Evolutionary conservation across 352 stramenopile genomes (phyloP), one percentile per base, ranked within the genome.

Genomic region (Phytophthora idaei): DNA sequence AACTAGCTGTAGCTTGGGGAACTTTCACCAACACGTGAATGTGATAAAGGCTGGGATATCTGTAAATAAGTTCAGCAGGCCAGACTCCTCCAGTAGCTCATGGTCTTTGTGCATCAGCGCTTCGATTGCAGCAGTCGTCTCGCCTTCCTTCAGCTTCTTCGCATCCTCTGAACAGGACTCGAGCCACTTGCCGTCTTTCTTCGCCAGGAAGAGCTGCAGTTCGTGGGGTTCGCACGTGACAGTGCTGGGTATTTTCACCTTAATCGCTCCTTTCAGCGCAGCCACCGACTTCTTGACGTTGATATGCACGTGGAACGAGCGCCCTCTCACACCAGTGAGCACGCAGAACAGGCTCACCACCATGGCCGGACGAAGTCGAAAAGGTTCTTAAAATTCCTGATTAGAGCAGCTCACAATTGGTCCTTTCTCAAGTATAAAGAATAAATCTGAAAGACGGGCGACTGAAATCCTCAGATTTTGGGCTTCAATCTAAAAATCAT

Each of bases 191-290:
- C 9, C 39, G 27, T n/a, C 27, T n/a, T 59, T 59, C 14, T 59
- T 59, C 25, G 52, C 36, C 6, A 59, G 52, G 25, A 50, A 59
- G 37, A 59, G 52, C 37, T 41, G 12, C 52, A 50, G 15, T 10
- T 41, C 21, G 21, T 21, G 21, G 21, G 21, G 21, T 21, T 21
- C 21, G 21, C 21, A 21, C 21, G 21, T 21, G 21, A 21, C 1
- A 21, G 21, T 21, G 21, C 21, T 21, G 21, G 21, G 21, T 21
- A 21, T 21, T 21, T 21, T 21, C 21, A 21, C 21, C 21, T 21
- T 21, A 21, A 21, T 21, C 21, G 21, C 0, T 21, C 0, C 21
- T 21, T 21, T 21, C 11, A 41, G 4, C 4, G 2, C 27, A 1
- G 1, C 9, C 5, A 52, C 46, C 0, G 27, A 27, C 0, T 34